Base-by-base conservation (phyloP, 2,329 filamentous ascomycete species). In the Colletotrichum plurivorum region DNA sequence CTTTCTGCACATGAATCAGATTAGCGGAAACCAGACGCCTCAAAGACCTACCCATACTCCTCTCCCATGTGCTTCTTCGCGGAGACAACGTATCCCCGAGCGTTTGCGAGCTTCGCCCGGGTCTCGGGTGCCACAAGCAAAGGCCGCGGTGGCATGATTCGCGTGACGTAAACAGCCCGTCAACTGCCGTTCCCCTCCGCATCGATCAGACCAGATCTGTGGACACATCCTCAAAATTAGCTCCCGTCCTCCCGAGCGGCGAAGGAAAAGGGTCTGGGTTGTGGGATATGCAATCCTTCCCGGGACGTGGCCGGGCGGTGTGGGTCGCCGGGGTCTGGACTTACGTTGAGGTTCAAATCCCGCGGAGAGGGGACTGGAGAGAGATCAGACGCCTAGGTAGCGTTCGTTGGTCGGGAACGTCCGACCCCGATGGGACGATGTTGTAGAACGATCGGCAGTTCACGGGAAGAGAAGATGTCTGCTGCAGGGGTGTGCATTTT, bases 81-180 rank as follows among this genome's bases (percentile, higher is more conserved):
- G 8, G 6, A 10, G 8, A 5, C 7, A 31, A n/a, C 18, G 6
- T 7, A 41, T 46, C 22, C 22, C 55, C 62, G 62, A 66, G 45
- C 15, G 2, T 20, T 36, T 5, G 22, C 67, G 67, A 70, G 31
- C 27, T 67, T 68, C 48, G 43, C 41, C 67, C 64, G 63, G 41
- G 43, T 43, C 51, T 43, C 58, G 31, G 55, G 41, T 39, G 41
- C 45, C 9, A 22, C 27, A 10, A 53, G 48, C 67, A 70, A 70
- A 70, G 25, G 64, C 67, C 67, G 67, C 41, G 13, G 55, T 61
- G 62, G 39, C 63, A 54, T 57, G 27, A 41, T 55, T 16, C n/a
- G 15, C 20, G 57, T 58, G 63, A 68, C 58, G 53, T 55, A 58
- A 58, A 68, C 25, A 16, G 15, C 2, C 22, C 20, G 5, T 36